Conservation (phyloP, 2,329 filamentous ascomycete species). For the Gliomastix tumulicola region DNA sequence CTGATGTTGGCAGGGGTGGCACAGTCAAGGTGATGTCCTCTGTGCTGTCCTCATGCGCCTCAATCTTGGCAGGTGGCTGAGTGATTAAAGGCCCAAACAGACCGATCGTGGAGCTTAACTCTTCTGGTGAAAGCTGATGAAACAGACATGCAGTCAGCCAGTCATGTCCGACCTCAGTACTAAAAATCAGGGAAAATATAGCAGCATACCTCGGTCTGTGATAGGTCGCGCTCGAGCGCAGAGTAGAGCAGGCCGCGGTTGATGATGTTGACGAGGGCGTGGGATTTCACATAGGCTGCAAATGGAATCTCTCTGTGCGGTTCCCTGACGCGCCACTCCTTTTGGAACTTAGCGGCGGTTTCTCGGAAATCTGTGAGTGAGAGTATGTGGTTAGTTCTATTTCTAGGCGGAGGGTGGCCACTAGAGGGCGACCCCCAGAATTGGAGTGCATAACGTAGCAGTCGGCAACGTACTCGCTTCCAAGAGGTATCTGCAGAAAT, state of each 20-base stretch:
- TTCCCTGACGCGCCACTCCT: conserved; percentile 58
- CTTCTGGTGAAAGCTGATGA: no score
- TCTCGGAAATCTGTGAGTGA: conserved; percentile 58
- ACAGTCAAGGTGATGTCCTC: neutral
- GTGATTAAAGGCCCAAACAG: conserved; percentile 50
- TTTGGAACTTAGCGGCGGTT: conserved; percentile 60
- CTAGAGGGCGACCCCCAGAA: no score
- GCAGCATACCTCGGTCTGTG: no score
- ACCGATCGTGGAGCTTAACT: no score
- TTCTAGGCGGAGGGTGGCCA: no score
- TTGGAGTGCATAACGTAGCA: no score
- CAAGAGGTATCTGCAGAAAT: conserved; percentile 50
- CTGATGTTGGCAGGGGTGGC: neutral
- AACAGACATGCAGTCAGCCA: no score
- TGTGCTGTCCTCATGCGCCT: no score
- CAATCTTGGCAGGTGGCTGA: conserved; percentile 32
- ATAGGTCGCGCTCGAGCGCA: conserved; percentile 51
- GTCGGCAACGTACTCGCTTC: conserved; percentile 61
- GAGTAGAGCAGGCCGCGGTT: conserved; percentile 58
- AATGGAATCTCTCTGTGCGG: conserved; percentile 58
- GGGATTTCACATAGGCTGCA: conserved; percentile 57
- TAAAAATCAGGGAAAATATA: no score
- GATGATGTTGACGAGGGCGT: conserved; percentile 55
- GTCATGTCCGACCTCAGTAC: no score
- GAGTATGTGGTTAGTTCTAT: conserved; percentile 15